Evolutionary conservation across 139 green algal species (phyloP).

Genomic region (Auxenochlorella pyrenoidosa): DNA sequence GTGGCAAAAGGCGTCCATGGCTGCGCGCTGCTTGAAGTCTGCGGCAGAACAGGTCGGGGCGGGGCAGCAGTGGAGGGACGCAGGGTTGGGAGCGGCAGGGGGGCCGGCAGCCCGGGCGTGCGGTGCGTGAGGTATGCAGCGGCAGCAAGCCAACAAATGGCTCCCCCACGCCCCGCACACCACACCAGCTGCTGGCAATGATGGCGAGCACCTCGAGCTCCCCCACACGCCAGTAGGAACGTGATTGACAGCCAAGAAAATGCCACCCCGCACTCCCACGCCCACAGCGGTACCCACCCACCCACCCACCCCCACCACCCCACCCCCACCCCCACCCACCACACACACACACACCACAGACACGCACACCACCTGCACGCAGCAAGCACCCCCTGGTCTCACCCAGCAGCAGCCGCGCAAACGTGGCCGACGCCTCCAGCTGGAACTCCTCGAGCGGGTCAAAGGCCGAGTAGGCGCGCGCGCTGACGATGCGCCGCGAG

Average conservation of each 20-base stretch:
- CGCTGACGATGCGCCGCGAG: neutral
- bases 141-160: too few relatives aligned
- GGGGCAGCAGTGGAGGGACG: too few relatives aligned
- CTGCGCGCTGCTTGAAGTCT: conserved; percentile 32
- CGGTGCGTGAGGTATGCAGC: too few relatives aligned
- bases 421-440: conserved; percentile 6
- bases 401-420: conserved; percentile 33
- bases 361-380: neutral
- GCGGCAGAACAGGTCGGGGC: neutral
- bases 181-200: too few relatives aligned
- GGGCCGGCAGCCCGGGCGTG: too few relatives aligned
- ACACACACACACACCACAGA: neutral
- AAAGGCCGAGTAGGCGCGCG: conserved; percentile 25
- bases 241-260: too few relatives aligned
- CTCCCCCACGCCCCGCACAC: too few relatives aligned
- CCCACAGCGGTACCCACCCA: neutral
- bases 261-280: neutral
- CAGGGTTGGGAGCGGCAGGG: neutral
- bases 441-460: conserved; percentile 41
- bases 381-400: neutral
- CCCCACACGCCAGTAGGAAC: neutral
- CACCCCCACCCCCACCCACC: neutral
- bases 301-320: neutral
- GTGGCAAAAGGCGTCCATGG: neutral
- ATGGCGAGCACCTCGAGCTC: too few relatives aligned